Evolutionary conservation across 2,329 filamentous ascomycete genomes (phyloP).

Genomic region (Pseudocercospora vitis): DNA sequence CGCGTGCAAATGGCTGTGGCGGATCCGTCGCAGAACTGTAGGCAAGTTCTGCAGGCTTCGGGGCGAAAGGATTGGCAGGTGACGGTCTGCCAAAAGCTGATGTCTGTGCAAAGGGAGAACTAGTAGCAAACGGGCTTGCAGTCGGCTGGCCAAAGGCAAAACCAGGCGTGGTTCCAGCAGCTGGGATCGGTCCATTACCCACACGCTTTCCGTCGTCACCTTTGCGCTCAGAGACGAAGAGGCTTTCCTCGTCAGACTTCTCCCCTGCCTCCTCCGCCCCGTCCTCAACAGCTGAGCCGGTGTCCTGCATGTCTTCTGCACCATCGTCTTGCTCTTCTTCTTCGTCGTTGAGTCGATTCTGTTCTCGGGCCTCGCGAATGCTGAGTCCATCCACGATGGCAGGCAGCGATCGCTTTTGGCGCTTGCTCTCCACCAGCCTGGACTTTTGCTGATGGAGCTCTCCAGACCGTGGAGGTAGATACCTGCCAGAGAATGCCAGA

Average conservation of each 20-base stretch:
- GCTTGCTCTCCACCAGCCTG: constrained; percentile 58
- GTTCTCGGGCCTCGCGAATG: constrained; percentile 54
- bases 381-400: constrained; percentile 59
- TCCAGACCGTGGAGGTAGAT: constrained; percentile 4
- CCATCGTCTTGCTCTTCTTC: constrained; percentile 37
- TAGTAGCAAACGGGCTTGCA: constrained; percentile 14
- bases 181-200: neutral
- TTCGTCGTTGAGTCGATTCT: constrained; percentile 52
- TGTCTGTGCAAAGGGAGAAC: constrained; percentile 22
- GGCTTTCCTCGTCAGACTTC: constrained; percentile 36
- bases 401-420: constrained; percentile 55
- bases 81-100: constrained; percentile 22
- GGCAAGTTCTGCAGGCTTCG: constrained; percentile 7
- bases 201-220: constrained; percentile 1
- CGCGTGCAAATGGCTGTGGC: neutral
- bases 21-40: neutral
- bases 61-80: constrained; percentile 8
- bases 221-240: constrained; percentile 48
- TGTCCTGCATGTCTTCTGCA: constrained; percentile 23
- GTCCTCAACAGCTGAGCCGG: constrained; percentile 34
- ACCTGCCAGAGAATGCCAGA: constrained; percentile 49
- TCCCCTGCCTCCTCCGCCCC: constrained; percentile 24
- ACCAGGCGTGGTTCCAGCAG: constrained; percentile 1
- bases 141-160: constrained; percentile 20
- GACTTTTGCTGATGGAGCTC: constrained; percentile 46